Evolutionary conservation across 345 rosid genomes (phyloP), one percentile per base, ranked within the genome.

Genomic region (Alliaria petiolata): DNA sequence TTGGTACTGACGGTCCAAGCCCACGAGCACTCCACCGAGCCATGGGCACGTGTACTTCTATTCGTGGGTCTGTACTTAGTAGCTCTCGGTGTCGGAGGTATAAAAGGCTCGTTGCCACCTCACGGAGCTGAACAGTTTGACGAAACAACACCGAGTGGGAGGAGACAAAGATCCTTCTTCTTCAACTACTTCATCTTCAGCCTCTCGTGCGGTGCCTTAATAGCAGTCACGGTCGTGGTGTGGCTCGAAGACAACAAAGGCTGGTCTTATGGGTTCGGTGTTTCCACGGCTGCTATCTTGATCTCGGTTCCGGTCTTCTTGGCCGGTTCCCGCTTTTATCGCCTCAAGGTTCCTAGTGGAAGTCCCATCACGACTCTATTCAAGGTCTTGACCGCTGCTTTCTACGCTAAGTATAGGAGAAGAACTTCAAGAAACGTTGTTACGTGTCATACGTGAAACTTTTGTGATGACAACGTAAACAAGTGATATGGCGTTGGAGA

Each of bases 121-220:
- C 96, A 90, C 20, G 98, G 98, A 31, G 96, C 98, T 0, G 98
- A 90, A 80, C 98, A 93, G 68, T 89, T 90, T 53, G 97, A 90
- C 70, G 96, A 90, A 72, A 83, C 69, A 54, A 86, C 87, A 15
- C 67, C 78, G 16, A 82, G 45, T 64, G 96, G 96, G 75, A 84
- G 97, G 84, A 85, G 81, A 82, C 92, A 88, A 74, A 79, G 97
- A 78, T 87, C 97, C 8, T 62, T 83, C 36, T 93, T 93, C 84
- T 93, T 93, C 78, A 90, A 93, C 80, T 89, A 93, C 82, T 93
- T 70, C 36, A 82, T 93, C 3, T 93, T 89, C 81, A 81, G 86
- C 75, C 97, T 93, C 56, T 82, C 97, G 7, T 85, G 85, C 11
- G 96, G 97, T 28, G 98, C 97, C 46, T 77, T 93, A 22, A 72